Percentiles rank a stretch among this genome's conserved stretches.
These are phyloP conservation scores for Sordariomycetes sp. DNA, from an alignment of 2,329 filamentous ascomycete species.

Conservation along the genomic window DNA sequence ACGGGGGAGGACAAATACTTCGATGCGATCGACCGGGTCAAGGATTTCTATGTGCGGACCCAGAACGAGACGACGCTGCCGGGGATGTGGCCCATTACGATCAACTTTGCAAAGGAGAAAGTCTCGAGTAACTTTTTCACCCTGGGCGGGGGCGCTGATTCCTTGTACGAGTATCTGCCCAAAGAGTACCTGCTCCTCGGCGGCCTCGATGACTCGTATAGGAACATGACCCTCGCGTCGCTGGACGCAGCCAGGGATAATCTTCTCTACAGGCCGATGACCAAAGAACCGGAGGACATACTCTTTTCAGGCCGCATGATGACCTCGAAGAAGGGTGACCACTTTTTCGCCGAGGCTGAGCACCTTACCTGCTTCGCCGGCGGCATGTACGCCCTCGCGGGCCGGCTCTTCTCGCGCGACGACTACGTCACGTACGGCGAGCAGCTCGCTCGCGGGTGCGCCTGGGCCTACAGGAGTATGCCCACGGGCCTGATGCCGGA, in stretches of 20 bases:
- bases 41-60: conserved; percentile 38
- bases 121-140: conserved; percentile 6
- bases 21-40: conserved; percentile 49
- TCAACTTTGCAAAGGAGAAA: conserved; percentile 40
- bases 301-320: conserved; percentile 53
- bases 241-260: conserved; percentile 48
- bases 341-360: conserved; percentile 36
- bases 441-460: conserved; percentile 42
- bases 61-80: conserved; percentile 46
- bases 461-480: conserved; percentile 45
- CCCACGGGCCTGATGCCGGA: conserved; percentile 50
- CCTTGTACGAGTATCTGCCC: conserved; percentile 55
- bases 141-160: conserved; percentile 43
- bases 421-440: conserved; percentile 34
- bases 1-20: conserved; percentile 50
- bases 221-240: conserved; percentile 29
- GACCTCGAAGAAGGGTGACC: conserved; percentile 45
- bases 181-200: conserved; percentile 57
- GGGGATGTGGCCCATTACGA: conserved; percentile 49
- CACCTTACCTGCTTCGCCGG: conserved; percentile 63
- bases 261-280: conserved; percentile 60
- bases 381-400: conserved; percentile 58
- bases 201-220: conserved; percentile 31
- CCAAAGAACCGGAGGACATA: conserved; percentile 42
- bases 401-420: conserved; percentile 44